Evolutionary conservation across 768 basidiomycete genomes (phyloP), one percentile per base, ranked within the genome.

Genomic region (Favolaschia claudopus): DNA sequence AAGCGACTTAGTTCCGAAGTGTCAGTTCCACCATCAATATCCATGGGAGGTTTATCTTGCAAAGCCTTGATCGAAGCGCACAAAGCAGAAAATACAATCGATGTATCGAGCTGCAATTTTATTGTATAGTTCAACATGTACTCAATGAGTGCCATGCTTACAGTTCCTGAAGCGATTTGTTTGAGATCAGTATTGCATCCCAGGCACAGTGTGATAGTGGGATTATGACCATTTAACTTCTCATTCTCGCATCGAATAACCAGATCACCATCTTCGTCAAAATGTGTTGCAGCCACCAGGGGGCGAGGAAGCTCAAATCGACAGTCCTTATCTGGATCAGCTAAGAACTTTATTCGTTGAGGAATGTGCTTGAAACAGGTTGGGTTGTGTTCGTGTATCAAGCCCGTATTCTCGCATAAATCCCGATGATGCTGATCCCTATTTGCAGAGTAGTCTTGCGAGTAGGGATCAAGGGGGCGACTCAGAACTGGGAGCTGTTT

Each of bases 401-500:
- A n/a, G n/a, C 37, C 50, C 20, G 50, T 40, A 29, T 31, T 52
- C 27, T 52, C 50, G 14, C 27, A 31, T 31, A 53, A 15, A 31
- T 52, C 28, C 14, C 50, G 36, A 12, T 39, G 19, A 14, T 37
- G 25, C 15, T 52, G 50, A 19, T 52, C 38, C 20, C 37, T 28
- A 36, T 33, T 40, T 12, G 29, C 17, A 13, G 28, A 10, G 14
- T 40, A 42, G n/a, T 43, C 28, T 6, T 29, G 39, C 19, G 31
- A 25, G 15, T 5, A n/a, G 14, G 48, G 29, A 31, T 58, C 19
- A 1, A 34, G 32, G 13, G 56, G 56, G 10, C 56, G 38, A 38
- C 56, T 40, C 32, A 58, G 20, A 27, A 50, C 47, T 15, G 56
- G 56, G 15, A 39, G 28, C 17, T 34, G 28, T 9, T 31, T 31